Conservation (phyloP, 768 basidiomycete species). For the Daedaleopsis sinensis region DNA sequence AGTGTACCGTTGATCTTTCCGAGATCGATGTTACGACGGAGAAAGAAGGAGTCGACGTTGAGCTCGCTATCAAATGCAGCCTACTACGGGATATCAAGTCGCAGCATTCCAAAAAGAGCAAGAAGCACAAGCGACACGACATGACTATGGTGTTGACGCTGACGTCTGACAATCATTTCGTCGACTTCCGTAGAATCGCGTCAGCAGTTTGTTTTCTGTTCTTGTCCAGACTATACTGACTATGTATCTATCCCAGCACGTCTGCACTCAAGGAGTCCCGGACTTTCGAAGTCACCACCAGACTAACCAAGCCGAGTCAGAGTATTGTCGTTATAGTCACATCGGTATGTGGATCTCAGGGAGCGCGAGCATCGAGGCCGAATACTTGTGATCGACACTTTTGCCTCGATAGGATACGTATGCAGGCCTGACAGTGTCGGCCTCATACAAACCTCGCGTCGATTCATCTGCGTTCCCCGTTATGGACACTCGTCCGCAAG, state of each 20-base stretch:
- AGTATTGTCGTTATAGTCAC: constrained; percentile 58
- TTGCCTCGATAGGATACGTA: constrained; percentile 59
- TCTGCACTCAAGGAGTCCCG: constrained; percentile 63
- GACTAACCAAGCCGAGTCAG: constrained; percentile 79
- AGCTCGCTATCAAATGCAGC: constrained; percentile 61
- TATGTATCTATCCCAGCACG: constrained; percentile 50
- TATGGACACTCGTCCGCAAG: constrained; percentile 71
- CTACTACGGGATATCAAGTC: constrained; percentile 37
- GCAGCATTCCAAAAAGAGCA: constrained; percentile 39
- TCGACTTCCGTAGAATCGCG: constrained; percentile 84
- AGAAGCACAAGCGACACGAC: constrained; percentile 52
- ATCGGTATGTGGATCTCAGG: constrained; percentile 47
- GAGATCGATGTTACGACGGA: constrained; percentile 47
- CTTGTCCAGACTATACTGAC: not conserved
- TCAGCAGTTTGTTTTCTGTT: constrained; percentile 36
- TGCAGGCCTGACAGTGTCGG: constrained; percentile 62
- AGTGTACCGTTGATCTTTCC: constrained; percentile 56
- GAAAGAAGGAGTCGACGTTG: constrained; percentile 56
- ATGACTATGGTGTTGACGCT: constrained; percentile 75
- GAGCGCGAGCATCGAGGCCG: no score
- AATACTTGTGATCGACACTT: constrained; percentile 10
- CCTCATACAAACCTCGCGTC: constrained; percentile 61
- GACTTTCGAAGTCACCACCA: constrained; percentile 59
- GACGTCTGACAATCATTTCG: constrained; percentile 72
- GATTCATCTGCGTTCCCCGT: constrained; percentile 61